phyloP scores from a whole-genome alignment of 1,139 yeast species.

The Nakaseomyces kungkrabaensis region DNA sequence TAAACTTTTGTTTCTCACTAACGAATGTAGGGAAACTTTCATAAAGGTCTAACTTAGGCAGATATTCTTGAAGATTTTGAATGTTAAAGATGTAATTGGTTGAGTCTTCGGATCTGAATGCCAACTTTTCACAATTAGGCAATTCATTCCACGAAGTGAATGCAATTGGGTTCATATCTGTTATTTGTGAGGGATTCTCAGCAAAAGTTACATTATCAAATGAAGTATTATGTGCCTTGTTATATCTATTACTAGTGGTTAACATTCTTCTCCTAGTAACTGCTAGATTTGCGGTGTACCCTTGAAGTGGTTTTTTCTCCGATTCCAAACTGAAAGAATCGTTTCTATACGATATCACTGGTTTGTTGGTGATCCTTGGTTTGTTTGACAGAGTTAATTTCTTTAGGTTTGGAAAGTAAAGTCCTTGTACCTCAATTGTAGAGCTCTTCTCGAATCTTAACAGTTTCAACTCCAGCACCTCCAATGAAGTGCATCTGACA shows the following conservation, averaged over 20 bases:
- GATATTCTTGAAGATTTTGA: constrained; percentile 10
- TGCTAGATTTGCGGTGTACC: not conserved
- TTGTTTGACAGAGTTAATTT: constrained; percentile 10
- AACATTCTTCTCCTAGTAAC: not conserved
- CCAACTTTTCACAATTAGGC: constrained; percentile 9
- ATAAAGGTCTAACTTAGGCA: constrained; percentile 14
- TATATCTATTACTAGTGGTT: not conserved
- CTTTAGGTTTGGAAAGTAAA: constrained; percentile 17
- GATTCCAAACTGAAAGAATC: constrained; percentile 1
- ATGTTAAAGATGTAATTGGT: constrained; percentile 13
- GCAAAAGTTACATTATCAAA: constrained; percentile 2
- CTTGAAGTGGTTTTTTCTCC: not conserved
- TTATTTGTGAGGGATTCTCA: constrained; percentile 4
- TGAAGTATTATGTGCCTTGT: not conserved
- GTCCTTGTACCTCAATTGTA: constrained; percentile 15
- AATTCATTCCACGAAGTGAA: constrained; percentile 23
- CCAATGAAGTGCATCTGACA: constrained; percentile 13
- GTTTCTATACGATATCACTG: not conserved
- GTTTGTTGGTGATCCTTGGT: constrained; percentile 3
- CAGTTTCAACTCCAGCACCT: constrained; percentile 14
- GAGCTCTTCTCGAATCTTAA: constrained; percentile 9
- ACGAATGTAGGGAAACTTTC: constrained; percentile 17
- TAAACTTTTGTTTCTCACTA: constrained; percentile 17
- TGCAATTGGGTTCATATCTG: constrained; percentile 14
- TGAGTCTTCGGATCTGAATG: not conserved